Percentiles rank a stretch among this genome's conserved stretches.
These are phyloP conservation scores for Phytophthora sp. DNA, from an alignment of 352 stramenopile species.

Conservation along the genomic window DNA sequence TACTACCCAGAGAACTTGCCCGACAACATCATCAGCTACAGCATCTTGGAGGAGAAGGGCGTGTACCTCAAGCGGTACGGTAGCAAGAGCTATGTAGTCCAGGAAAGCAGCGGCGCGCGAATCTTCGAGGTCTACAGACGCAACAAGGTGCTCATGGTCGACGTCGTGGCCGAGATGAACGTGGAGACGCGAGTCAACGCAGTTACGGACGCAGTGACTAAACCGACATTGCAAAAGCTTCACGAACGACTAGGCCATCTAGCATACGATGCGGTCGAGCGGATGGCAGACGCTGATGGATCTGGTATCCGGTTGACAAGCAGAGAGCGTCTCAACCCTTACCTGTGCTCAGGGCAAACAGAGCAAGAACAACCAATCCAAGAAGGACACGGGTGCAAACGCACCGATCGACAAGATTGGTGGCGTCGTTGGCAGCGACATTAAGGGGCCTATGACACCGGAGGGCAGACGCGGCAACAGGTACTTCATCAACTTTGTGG, in stretches of 20 bases:
- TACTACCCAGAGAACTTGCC: not conserved
- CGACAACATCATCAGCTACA: not conserved
- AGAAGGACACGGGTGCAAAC: slow-evolving; percentile 3
- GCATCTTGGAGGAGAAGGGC: not conserved
- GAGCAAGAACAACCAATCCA: slow-evolving; percentile 10
- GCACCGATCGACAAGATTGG: not conserved
- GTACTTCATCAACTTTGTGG: not conserved
- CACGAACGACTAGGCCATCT: slow-evolving; percentile 7
- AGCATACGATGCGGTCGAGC: slow-evolving; percentile 8
- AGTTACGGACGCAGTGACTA: not conserved
- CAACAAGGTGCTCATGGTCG: not conserved
- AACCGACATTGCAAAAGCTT: not conserved
- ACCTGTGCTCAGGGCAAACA: slow-evolving; percentile 7
- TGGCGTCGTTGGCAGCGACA: not conserved
- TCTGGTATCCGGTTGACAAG: slow-evolving; percentile 4
- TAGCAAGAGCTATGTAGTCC: not conserved
- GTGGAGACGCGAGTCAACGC: not conserved
- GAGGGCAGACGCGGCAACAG: not conserved
- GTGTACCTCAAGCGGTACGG: not conserved
- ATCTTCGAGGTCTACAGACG: not conserved
- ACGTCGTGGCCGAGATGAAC: not conserved
- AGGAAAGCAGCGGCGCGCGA: not conserved
- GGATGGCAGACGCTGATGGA: not conserved
- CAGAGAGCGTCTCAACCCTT: not conserved
- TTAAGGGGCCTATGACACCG: not conserved